Percentiles rank a stretch among this genome's conserved stretches.
These are phyloP conservation scores for Penicillium occitanis DNA, from an alignment of 2,329 filamentous ascomycete genomes.

Conservation along the genomic window DNA sequence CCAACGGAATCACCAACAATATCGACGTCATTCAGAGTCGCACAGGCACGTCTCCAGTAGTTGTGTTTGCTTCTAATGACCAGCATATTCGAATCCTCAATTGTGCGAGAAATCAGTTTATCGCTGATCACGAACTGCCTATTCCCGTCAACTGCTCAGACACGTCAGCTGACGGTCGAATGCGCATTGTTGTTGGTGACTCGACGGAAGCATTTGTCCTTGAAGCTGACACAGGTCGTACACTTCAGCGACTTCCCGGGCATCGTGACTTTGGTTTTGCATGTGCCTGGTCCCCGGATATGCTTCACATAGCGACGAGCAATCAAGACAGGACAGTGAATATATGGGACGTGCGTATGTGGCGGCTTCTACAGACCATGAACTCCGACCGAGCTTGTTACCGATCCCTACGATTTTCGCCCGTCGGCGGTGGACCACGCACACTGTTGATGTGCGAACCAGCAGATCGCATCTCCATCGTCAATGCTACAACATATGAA, in stretches of 20 bases:
- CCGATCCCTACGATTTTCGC: slow-evolving; percentile 46
- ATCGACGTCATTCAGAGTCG: slow-evolving; percentile 55
- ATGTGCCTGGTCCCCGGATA: slow-evolving; percentile 49
- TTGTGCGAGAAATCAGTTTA: slow-evolving; percentile 47
- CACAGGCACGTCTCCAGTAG: slow-evolving; percentile 49
- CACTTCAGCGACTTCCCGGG: slow-evolving; percentile 39
- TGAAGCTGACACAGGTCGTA: slow-evolving; percentile 45
- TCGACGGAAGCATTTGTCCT: slow-evolving; percentile 44
- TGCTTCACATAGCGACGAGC: slow-evolving; percentile 48
- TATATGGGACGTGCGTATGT: slow-evolving; percentile 48
- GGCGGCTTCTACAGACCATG: slow-evolving; percentile 41
- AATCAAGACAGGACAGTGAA: slow-evolving; percentile 50
- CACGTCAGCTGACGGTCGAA: slow-evolving; percentile 44
- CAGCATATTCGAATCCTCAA: slow-evolving; percentile 56
- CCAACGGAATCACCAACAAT: slow-evolving; percentile 59
- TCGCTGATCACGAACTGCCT: slow-evolving; percentile 38
- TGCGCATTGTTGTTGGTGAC: slow-evolving; percentile 48
- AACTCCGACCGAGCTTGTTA: slow-evolving; percentile 48
- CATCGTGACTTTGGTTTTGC: slow-evolving; percentile 49
- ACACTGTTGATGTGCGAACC: slow-evolving; percentile 46
- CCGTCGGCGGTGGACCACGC: slow-evolving; percentile 45
- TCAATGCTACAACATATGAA: slow-evolving; percentile 46
- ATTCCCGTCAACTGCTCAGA: slow-evolving; percentile 48
- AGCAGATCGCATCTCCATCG: slow-evolving; percentile 46
- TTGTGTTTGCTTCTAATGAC: slow-evolving; percentile 60